Conservation (phyloP, 208 protist species). For the Strigomonas oncopelti region DNA sequence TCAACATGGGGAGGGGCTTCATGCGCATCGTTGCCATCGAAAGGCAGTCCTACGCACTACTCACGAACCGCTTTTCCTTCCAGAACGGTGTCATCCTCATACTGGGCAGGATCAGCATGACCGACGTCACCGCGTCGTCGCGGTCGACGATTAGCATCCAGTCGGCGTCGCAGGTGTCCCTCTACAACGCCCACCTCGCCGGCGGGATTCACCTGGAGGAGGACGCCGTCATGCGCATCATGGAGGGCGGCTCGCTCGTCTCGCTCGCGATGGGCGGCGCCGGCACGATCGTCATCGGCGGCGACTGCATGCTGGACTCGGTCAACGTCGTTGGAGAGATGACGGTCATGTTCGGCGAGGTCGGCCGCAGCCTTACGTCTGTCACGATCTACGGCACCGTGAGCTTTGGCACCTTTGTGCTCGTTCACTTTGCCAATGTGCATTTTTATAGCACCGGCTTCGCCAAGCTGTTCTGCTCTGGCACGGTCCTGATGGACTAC, state of each 20-base stretch:
- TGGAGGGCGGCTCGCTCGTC: conserved; percentile 40
- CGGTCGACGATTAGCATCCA: conserved; percentile 38
- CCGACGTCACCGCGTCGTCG: conserved; percentile 32
- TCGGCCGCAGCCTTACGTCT: conserved; percentile 16
- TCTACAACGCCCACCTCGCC: conserved; percentile 34
- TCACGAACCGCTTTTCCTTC: conserved; percentile 54
- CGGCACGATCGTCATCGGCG: conserved; percentile 34
- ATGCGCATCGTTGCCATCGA: conserved; percentile 54
- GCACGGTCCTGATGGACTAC: conserved; percentile 32
- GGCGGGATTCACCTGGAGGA: conserved; percentile 39
- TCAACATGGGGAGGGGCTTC: conserved; percentile 46
- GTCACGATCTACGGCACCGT: conserved; percentile 50
- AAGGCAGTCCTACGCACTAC: conserved; percentile 39
- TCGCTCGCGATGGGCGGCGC: conserved; percentile 38
- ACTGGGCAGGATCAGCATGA: conserved; percentile 46
- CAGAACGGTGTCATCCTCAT: conserved; percentile 45
- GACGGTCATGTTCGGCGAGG: conserved; percentile 3
- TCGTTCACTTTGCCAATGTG: conserved; percentile 31
- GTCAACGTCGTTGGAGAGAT: conserved; percentile 39
- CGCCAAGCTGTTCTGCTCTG: conserved; percentile 45
- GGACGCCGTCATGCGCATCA: conserved; percentile 35
- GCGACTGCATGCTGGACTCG: conserved; percentile 58
- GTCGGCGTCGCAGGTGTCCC: conserved; percentile 27
- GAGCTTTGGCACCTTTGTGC: conserved; percentile 36
- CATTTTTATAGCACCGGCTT: conserved; percentile 45